Conservation (phyloP, 2,329 filamentous ascomycete genomes). For the Colletotrichum incanum region DNA sequence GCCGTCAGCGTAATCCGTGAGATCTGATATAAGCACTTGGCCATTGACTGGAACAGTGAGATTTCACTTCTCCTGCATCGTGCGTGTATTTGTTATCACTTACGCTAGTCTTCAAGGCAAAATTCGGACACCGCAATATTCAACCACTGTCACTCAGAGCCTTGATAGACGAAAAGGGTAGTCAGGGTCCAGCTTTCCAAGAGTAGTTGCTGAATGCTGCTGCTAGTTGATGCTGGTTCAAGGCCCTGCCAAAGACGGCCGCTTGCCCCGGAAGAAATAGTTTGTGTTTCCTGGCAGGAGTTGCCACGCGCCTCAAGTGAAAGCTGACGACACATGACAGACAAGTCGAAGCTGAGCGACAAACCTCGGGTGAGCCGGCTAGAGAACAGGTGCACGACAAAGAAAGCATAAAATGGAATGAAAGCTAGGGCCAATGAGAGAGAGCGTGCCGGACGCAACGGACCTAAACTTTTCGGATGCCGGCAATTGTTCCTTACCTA, state of each 20-base stretch:
- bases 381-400: not conserved
- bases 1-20: not conserved
- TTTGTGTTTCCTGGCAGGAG: not conserved
- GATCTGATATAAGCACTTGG: constrained; percentile 15
- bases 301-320: too few species aligned
- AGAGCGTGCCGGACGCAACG: too few species aligned
- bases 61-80: not conserved
- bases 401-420: not conserved
- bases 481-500: not conserved
- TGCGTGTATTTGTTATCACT: not conserved
- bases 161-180: not conserved
- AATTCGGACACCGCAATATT: not conserved
- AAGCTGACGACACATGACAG: not conserved
- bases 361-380: not conserved
- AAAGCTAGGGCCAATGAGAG: not conserved
- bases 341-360: too few species aligned
- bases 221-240: too few species aligned
- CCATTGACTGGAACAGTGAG: not conserved
- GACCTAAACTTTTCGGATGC: not conserved
- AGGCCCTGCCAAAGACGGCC: not conserved
- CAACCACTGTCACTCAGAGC: not conserved
- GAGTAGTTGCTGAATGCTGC: not conserved
- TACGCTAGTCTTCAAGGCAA: not conserved
- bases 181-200: not conserved
- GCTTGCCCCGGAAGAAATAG: not conserved